phyloP scores from a whole-genome alignment of 257 asterid genomes.

The Scutellaria barbata region DNA sequence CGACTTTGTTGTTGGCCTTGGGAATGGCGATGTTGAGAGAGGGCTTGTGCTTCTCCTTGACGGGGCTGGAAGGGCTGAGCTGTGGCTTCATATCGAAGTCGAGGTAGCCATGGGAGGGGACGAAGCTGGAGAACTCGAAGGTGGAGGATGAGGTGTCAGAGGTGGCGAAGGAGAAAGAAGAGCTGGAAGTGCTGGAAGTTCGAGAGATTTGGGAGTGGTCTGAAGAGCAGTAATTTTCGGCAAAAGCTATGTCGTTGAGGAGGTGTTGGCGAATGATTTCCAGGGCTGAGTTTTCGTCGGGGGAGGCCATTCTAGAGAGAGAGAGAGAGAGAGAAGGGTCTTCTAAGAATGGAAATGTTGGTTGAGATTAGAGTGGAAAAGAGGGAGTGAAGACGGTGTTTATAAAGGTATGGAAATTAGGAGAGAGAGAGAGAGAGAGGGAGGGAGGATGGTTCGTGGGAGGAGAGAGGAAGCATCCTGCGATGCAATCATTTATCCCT shows the following conservation, averaged over 20 bases:
- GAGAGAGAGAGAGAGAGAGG: conserved; percentile 37
- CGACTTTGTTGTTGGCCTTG: conserved; percentile 14
- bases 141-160: neutral
- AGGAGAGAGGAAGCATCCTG: conserved; percentile 44
- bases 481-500: neutral
- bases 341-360: neutral
- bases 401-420: conserved; percentile 42
- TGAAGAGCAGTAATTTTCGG: conserved; percentile 47
- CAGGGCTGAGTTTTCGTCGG: conserved; percentile 59
- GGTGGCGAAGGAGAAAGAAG: conserved; percentile 36
- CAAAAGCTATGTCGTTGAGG: conserved; percentile 63
- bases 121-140: conserved; percentile 27
- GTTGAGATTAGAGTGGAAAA: conserved; percentile 48
- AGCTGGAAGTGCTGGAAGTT: conserved; percentile 47
- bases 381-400: conserved; percentile 40
- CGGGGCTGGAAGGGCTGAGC: neutral
- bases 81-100: conserved; percentile 52
- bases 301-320: conserved; percentile 47
- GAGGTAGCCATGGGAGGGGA: neutral
- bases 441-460: conserved; percentile 43
- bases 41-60: conserved; percentile 57
- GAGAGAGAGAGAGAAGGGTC: neutral
- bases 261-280: conserved; percentile 78
- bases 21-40: conserved; percentile 71
- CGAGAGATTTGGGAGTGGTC: conserved; percentile 44